Percentiles rank a stretch among this genome's conserved stretches.
Evolutionary conservation across 768 basidiomycete species (phyloP).

Genomic region (Auricularia sp.): DNA sequence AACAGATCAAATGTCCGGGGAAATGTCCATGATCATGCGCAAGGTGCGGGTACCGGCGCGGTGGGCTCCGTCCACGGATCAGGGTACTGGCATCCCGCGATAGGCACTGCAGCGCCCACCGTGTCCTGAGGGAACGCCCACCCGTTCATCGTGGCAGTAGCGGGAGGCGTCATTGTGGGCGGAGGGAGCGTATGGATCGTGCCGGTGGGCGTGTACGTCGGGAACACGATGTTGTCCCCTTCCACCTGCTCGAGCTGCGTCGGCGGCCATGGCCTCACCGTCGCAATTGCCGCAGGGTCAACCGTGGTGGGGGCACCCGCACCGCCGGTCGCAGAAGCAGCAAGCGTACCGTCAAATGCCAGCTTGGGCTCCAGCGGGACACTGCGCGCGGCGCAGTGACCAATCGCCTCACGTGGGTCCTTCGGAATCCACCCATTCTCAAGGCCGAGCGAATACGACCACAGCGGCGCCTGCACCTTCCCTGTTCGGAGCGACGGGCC

Average conservation of each 20-base stretch:
- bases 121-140: slow-evolving; percentile 68
- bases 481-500: slow-evolving; percentile 24
- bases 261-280: slow-evolving; percentile 46
- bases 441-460: slow-evolving; percentile 65
- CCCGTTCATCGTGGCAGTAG: slow-evolving; percentile 36
- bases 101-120: slow-evolving; percentile 46
- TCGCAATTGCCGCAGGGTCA: slow-evolving; percentile 29
- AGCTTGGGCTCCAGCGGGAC: slow-evolving; percentile 13
- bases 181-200: slow-evolving; percentile 46
- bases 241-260: slow-evolving; percentile 34
- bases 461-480: slow-evolving; percentile 40
- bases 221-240: slow-evolving; percentile 28
- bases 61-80: slow-evolving; percentile 66
- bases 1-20: too few relatives aligned
- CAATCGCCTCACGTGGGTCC: slow-evolving; percentile 59
- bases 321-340: slow-evolving; percentile 62
- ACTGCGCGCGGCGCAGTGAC: slow-evolving; percentile 43
- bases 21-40: not conserved
- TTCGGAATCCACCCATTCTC: slow-evolving; percentile 68
- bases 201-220: slow-evolving; percentile 58
- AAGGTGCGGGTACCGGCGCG: slow-evolving; percentile 42
- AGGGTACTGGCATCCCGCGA: slow-evolving; percentile 72
- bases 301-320: slow-evolving; percentile 38
- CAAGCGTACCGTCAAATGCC: slow-evolving; percentile 44
- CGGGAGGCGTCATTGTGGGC: slow-evolving; percentile 38